Conservation (phyloP, 768 basidiomycete species). For the Boletellus ananas region DNA sequence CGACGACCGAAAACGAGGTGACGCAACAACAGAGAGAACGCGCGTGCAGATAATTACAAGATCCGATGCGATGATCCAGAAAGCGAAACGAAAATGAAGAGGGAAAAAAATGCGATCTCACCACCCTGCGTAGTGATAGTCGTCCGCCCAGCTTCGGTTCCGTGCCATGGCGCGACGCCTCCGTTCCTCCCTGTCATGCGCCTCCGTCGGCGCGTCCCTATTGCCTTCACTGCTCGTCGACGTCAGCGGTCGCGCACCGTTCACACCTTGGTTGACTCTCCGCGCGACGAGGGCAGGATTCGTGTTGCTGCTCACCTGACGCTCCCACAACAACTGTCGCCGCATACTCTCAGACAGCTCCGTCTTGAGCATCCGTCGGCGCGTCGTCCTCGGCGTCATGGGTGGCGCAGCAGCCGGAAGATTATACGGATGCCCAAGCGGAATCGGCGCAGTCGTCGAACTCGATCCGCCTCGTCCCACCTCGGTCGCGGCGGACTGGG, state of each 20-base stretch:
- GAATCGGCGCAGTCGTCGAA: conserved; percentile 49
- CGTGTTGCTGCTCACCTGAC: conserved; percentile 54
- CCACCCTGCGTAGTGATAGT: conserved; percentile 67
- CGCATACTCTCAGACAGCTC: conserved; percentile 85
- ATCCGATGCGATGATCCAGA: conserved; percentile 15
- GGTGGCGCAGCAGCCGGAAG: conserved; percentile 62
- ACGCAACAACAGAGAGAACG: conserved; percentile 19
- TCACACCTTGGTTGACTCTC: conserved; percentile 23
- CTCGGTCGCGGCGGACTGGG: conserved; percentile 16
- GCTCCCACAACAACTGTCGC: conserved; percentile 77
- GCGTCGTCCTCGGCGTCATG: conserved; percentile 81
- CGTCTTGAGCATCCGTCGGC: conserved; percentile 76
- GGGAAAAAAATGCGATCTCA: conserved; percentile 20
- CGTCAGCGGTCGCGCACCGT: conserved; percentile 31
- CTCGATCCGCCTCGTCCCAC: conserved; percentile 21
- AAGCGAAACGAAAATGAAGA: no score
- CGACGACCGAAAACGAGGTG: conserved; percentile 13
- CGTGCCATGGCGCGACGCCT: conserved; percentile 47
- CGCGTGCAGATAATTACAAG: conserved; percentile 21
- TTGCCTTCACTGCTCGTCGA: conserved; percentile 24
- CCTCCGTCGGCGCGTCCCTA: conserved; percentile 13
- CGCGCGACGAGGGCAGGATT: conserved; percentile 40
- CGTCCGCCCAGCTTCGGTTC: conserved; percentile 66
- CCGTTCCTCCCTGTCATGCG: conserved; percentile 34
- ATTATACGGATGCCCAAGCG: conserved; percentile 66